Conservation (phyloP, 306 rosid genomes). For the Morella rubra region DNA sequence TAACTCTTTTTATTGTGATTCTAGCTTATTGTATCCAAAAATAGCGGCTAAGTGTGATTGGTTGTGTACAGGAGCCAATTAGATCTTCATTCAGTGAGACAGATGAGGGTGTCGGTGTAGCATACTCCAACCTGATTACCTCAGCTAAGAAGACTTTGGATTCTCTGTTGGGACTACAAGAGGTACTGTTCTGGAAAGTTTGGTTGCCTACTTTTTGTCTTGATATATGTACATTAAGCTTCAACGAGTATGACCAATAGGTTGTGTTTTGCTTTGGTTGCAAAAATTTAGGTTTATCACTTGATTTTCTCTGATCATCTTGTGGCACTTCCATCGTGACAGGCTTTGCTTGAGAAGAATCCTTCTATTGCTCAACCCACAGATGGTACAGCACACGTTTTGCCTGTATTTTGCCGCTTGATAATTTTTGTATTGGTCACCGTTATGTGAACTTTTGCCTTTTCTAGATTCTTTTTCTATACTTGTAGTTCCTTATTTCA, state of each 20-base stretch:
- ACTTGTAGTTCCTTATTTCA: background rate
- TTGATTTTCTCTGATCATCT: conserved; percentile 3
- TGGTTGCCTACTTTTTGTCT: background rate
- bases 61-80: conserved; percentile 63
- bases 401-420: conserved; percentile 6
- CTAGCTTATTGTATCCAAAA: conserved; percentile 14
- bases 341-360: conserved; percentile 74
- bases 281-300: background rate
- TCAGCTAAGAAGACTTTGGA: conserved; percentile 72
- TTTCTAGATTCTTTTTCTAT: background rate
- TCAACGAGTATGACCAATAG: background rate
- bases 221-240: background rate
- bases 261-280: background rate
- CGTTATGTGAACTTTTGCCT: background rate
- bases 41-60: conserved; percentile 17
- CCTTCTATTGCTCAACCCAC: conserved; percentile 53
- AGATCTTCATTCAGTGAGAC: conserved; percentile 60
- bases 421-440: background rate
- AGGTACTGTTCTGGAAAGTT: conserved; percentile 47
- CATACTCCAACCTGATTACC: conserved; percentile 59
- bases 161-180: conserved; percentile 77
- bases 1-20: background rate
- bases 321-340: conserved; percentile 31
- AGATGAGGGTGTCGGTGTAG: conserved; percentile 53
- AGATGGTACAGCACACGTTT: conserved; percentile 43